phyloP scores from a whole-genome alignment of 2,329 filamentous ascomycete species.

The Penicillium sp. region DNA sequence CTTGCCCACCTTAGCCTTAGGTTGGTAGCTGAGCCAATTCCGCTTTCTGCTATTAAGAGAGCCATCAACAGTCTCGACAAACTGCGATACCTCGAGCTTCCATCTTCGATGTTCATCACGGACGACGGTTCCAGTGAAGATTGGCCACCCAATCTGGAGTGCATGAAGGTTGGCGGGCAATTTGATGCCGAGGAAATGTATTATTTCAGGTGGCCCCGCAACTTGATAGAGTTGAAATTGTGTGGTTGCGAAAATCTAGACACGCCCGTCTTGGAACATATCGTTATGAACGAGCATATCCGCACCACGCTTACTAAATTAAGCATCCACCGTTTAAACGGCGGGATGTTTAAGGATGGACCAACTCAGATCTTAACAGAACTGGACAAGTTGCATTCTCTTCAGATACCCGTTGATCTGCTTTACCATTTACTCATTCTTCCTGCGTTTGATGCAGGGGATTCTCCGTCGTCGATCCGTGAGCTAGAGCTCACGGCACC shows the following conservation, averaged over 20 bases:
- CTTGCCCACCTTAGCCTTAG: constrained; percentile 54
- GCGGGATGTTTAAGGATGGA: not conserved
- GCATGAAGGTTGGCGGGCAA: constrained; percentile 6
- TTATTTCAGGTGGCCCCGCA: constrained; percentile 12
- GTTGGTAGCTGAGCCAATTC: constrained; percentile 53
- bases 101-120: constrained; percentile 10
- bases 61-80: constrained; percentile 49
- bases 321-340: not conserved
- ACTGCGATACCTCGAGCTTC: constrained; percentile 50
- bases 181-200: constrained; percentile 1
- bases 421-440: not conserved
- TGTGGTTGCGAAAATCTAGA: not conserved
- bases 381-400: not conserved
- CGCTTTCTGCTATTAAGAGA: constrained; percentile 51
- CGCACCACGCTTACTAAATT: not conserved
- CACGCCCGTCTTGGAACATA: not conserved
- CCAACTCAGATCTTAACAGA: not conserved
- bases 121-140: not conserved
- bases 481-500: not conserved
- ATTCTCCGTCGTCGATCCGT: not conserved
- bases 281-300: constrained; percentile 8
- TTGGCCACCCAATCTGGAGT: constrained; percentile 9
- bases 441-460: not conserved
- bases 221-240: not conserved
- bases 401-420: constrained; percentile 6